A percentile compares a stretch with the other conserved stretches of the same genome.
phyloP scores from a whole-genome alignment of 192 early-diverging fungal species.

The Ramicandelaber brevisporus region DNA sequence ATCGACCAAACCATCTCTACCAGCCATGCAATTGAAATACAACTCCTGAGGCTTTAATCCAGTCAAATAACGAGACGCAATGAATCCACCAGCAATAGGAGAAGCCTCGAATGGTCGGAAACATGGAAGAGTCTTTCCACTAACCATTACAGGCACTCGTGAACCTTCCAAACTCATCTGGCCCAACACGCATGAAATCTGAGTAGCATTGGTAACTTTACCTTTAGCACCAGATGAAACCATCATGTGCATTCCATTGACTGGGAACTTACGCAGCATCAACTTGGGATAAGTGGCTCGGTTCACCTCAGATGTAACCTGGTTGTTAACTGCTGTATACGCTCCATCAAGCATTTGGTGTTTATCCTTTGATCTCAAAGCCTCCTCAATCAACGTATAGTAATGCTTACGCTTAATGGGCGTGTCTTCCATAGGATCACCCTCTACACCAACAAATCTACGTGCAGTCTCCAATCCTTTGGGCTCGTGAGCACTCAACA shows the following conservation, averaged over 20 bases:
- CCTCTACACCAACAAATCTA: slow-evolving; percentile 43
- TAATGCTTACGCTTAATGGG: slow-evolving; percentile 15
- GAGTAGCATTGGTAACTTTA: slow-evolving; percentile 76
- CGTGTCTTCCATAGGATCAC: slow-evolving; percentile 12
- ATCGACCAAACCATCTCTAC: slow-evolving; percentile 99
- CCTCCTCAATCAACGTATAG: slow-evolving; percentile 53
- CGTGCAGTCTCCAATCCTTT: slow-evolving; percentile 45
- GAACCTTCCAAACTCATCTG: slow-evolving; percentile 97
- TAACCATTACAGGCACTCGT: slow-evolving; percentile 93
- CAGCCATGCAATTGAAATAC: slow-evolving; percentile 93
- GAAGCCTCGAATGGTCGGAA: slow-evolving; percentile 77
- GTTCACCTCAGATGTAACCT: slow-evolving; percentile 29
- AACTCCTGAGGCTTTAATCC: slow-evolving; percentile 89
- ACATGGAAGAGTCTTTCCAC: slow-evolving; percentile 85
- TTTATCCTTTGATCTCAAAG: slow-evolving; percentile 58
- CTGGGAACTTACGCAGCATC: slow-evolving; percentile 39
- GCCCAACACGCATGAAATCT: slow-evolving; percentile 92
- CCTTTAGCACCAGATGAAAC: slow-evolving; percentile 97
- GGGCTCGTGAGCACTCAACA: slow-evolving; percentile 29
- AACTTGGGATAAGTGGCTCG: slow-evolving; percentile 1
- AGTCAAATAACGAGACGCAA: slow-evolving; percentile 92
- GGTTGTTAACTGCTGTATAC: slow-evolving; percentile 63
- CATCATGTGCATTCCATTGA: slow-evolving; percentile 99
- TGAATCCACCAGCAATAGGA: slow-evolving; percentile 86
- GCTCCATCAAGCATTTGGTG: slow-evolving; percentile 70